Base-by-base conservation (phyloP, 192 early-diverging fungal species). In the Dissophora globulifera region DNA sequence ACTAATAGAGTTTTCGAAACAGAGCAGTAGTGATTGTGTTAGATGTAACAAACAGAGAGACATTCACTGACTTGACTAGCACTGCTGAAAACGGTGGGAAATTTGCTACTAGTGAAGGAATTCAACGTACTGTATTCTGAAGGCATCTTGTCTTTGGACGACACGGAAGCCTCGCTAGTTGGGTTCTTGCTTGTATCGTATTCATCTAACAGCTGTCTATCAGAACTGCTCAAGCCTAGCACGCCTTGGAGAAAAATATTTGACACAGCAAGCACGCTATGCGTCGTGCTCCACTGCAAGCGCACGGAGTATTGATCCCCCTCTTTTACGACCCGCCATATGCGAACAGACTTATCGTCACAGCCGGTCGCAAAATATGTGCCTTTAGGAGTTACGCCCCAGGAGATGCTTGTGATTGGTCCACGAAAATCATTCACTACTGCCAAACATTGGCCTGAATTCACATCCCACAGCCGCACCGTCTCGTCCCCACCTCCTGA, bases 301-400 rank as follows among this genome's bases (percentile, higher is more conserved):
- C 38, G 38, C 38, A 40, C 38, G 8, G 7, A 13, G 13, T 10
- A 40, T 7, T 40, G 38, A 40, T 40, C 38, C 13, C 13, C 38
- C 2, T 48, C 30, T 31, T 48, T 30, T 32, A 26, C 17, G 31
- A 52, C 50, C 20, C 22, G 8, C 61, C 61, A 63, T 7, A 41
- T 25, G 13, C 61, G 61, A 10, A 64, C 62, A 16, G 62, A 47
- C 16, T 22, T 42, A 54, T 64, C 50, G 10, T 22, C 1, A 46
- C 51, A 32, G n/a, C 26, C 62, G 17, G 51, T 54, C 16, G 29
- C 48, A 38, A 64, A 29, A 30, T 33, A 31, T 9, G 4, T 4
- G 16, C 43, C 43, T 17, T 45, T 45, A 4, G 43, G 43, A 6
- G 17, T 40, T 13, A 13, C 13, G 38, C 38, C 13, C 38, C 38